Percentiles rank a stretch among this genome's conserved stretches.
Evolutionary conservation across 2,329 filamentous ascomycete genomes (phyloP).

Genomic region (Knoxdaviesia capensis): DNA sequence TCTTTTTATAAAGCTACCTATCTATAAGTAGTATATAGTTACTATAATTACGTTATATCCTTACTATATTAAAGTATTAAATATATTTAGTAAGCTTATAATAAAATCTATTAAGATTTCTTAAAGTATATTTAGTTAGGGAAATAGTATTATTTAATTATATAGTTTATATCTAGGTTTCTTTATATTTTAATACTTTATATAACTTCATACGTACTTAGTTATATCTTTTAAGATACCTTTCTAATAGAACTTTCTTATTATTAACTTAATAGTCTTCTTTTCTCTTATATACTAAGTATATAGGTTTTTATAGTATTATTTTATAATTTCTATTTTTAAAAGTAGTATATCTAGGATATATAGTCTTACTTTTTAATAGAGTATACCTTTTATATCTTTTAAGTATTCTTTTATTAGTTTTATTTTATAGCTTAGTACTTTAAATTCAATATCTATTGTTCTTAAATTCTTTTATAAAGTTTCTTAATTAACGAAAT

Average conservation of each 20-base stretch:
- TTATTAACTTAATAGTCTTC: neutral
- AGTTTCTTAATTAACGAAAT: too few relatives aligned
- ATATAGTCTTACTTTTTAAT: neutral
- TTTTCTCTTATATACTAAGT: neutral
- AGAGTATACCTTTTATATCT: neutral
- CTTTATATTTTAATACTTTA: neutral
- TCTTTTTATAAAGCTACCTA: neutral
- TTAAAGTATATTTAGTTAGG: constrained; percentile 1
- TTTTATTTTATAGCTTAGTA: constrained; percentile 2
- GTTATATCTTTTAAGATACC: neutral
- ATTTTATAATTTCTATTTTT: too few relatives aligned
- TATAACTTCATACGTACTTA: neutral
- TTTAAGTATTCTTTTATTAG: neutral
- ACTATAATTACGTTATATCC: neutral
- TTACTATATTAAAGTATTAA: too few relatives aligned
- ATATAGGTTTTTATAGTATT: constrained; percentile 1
- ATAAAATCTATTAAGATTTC: neutral
- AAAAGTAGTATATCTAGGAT: too few relatives aligned
- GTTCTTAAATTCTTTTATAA: neutral
- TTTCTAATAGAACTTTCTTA: neutral
- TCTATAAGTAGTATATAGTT: neutral
- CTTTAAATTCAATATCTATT: neutral
- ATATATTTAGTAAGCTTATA: too few relatives aligned
- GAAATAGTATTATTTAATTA: neutral
- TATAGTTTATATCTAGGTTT: neutral